Evolutionary conservation across 1,284 basidiomycete genomes (phyloP).

Genomic region (Takashimella tepidaria): DNA sequence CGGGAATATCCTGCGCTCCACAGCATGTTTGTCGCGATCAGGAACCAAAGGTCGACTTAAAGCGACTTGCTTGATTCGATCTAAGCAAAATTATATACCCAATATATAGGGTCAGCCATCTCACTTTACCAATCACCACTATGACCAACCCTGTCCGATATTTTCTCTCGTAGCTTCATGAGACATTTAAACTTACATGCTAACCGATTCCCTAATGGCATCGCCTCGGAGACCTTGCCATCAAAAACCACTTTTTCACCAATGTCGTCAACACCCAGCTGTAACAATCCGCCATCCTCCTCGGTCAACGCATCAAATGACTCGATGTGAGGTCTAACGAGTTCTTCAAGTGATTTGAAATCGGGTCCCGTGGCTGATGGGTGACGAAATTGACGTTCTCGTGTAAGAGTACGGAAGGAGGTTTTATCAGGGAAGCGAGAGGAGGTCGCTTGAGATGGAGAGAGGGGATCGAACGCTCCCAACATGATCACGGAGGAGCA

Average conservation of each 20-base stretch:
- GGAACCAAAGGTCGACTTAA: constrained; percentile 82
- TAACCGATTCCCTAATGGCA: constrained; percentile 72
- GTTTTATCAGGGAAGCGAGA: constrained; percentile 28
- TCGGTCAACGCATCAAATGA: constrained; percentile 95
- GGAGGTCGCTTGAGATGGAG: constrained; percentile 31
- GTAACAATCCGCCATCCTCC: constrained; percentile 68
- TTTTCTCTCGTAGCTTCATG: not conserved
- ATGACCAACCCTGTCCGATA: not conserved
- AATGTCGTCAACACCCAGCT: constrained; percentile 75
- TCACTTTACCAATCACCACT: not conserved
- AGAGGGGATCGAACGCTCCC: constrained; percentile 38
- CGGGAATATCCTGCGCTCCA: constrained; percentile 78
- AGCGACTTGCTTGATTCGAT: constrained; percentile 83
- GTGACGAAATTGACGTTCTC: constrained; percentile 74
- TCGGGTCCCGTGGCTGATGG: constrained; percentile 67
- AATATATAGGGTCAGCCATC: not conserved
- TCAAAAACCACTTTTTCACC: constrained; percentile 90
- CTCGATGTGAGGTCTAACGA: constrained; percentile 89
- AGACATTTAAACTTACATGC: constrained; percentile 64
- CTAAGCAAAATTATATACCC: constrained; percentile 47
- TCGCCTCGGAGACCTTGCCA: constrained; percentile 59
- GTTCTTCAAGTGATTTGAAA: constrained; percentile 82
- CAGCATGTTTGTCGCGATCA: constrained; percentile 71
- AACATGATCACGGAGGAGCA: constrained; percentile 6
- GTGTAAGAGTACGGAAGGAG: constrained; percentile 74